A percentile compares a stretch with the other conserved stretches of the same genome.
Conservation (phyloP, 306 rosid genomes). For the Malus domestica region DNA sequence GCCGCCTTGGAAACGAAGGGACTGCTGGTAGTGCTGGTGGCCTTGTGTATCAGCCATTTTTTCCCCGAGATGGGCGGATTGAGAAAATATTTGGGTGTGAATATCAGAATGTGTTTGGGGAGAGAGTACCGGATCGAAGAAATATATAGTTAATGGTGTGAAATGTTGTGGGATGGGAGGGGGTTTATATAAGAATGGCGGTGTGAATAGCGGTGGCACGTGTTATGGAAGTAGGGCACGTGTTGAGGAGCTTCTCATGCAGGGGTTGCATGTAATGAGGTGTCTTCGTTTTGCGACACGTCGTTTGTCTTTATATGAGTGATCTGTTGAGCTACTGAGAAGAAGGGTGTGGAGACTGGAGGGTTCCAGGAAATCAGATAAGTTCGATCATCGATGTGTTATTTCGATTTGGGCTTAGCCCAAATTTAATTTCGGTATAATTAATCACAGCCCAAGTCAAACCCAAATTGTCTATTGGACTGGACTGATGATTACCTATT, state of each 20-base stretch:
- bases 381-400: neutral
- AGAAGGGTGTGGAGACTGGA: slow-evolving; percentile 3
- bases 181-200: slow-evolving; percentile 12
- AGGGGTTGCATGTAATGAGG: slow-evolving; percentile 40
- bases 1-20: neutral
- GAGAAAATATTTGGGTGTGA: neutral
- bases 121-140: too few species aligned
- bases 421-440: neutral
- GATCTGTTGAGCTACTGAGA: neutral
- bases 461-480: neutral
- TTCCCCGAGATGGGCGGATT: neutral
- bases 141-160: neutral
- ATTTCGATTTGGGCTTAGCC: neutral
- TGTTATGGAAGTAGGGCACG: slow-evolving; percentile 31
- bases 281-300: slow-evolving; percentile 30
- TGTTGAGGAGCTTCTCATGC: slow-evolving; percentile 54
- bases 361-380: neutral
- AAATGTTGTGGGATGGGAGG: neutral
- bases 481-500: neutral
- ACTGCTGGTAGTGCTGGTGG: neutral
- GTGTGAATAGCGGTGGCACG: slow-evolving; percentile 29
- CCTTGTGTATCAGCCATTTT: slow-evolving; percentile 40
- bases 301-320: neutral
- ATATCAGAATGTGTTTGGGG: neutral
- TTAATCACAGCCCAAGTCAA: neutral